Base-by-base conservation (phyloP, 2,329 filamentous ascomycete species). In the Exophiala xenobiotica region DNA sequence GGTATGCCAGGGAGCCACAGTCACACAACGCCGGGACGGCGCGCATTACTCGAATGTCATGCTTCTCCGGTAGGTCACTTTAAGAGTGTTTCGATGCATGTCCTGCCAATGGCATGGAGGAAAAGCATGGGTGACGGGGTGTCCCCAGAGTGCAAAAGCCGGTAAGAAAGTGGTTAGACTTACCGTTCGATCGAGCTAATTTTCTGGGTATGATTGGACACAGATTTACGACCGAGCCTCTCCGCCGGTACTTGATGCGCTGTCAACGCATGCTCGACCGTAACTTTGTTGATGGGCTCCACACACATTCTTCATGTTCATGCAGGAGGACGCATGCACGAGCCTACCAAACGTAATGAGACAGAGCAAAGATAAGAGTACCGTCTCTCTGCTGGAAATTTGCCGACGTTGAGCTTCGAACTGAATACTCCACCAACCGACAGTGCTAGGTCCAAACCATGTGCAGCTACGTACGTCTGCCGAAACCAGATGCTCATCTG, bases 231-330 rank as follows among this genome's bases (percentile, higher is more conserved):
- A 23, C 16, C 20, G 20, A 43, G 40, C 40, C 11, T 14, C 23
- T 4, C 19, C 9, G 19, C n/a, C 40, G 9, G 40, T 24, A 22
- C 22, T 43, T 42, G 39, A 14, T 26, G 40, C 22, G 40, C 14
- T 43, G 40, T 43, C 24, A 26, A 11, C 9, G 40, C 40, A 43
- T 22, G 16, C 24, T 16, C 14, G 16, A 43, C 7, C 19, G 40
- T 23, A 43, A 26, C 22, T 16, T 16, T 26, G 14, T 16, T n/a
- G 20, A 43, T 43, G 24, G 33, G 33, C 31, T 35, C 31, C 31
- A 35, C 31, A 35, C 31, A 35, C n/a, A 35, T 5, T 37, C 22
- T 26, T 24, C 40, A 26, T 43, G 22, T 43, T 43, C 40, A 43
- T 43, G 40, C 40, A 16, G 8, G 22, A 8, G 24, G 14, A 43